These are phyloP conservation scores for Aspergillus steynii DNA, from an alignment of 495 filamentous ascomycete species.

Conservation along the genomic window DNA sequence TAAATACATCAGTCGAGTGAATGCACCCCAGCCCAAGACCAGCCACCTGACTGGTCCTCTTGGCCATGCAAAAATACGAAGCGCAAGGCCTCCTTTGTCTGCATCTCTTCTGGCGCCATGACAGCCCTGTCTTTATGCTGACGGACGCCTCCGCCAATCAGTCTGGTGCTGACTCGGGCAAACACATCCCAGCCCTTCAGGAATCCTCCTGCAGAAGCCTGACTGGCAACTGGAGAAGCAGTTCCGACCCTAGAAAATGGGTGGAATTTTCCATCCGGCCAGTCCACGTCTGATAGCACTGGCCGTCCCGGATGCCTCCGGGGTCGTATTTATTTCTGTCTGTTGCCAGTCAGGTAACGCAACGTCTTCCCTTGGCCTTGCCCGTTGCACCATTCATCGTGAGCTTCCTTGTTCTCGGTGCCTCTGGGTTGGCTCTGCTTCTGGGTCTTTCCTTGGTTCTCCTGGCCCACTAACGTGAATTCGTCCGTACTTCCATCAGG, in stretches of 20 bases:
- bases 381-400: neutral
- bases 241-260: neutral
- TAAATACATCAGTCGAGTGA: neutral
- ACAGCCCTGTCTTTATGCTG: neutral
- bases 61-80: neutral
- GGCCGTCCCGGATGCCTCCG: neutral
- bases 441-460: neutral
- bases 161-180: neutral
- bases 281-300: neutral
- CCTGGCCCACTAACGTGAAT: neutral
- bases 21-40: neutral
- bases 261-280: neutral
- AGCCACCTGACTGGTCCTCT: neutral
- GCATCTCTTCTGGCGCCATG: neutral
- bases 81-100: slow-evolving; percentile 12
- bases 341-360: neutral
- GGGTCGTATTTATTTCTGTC: no score
- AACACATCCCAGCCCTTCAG: no score
- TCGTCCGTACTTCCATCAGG: neutral
- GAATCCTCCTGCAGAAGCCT: neutral
- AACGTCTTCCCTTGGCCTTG: neutral
- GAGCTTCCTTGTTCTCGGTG: neutral
- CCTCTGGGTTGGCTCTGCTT: neutral
- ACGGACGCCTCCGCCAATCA: neutral
- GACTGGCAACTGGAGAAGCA: neutral